A percentile compares a stretch with the other conserved stretches of the same genome.
Conservation (phyloP, 2,329 filamentous ascomycete genomes). For the Clarireedia paspali region DNA sequence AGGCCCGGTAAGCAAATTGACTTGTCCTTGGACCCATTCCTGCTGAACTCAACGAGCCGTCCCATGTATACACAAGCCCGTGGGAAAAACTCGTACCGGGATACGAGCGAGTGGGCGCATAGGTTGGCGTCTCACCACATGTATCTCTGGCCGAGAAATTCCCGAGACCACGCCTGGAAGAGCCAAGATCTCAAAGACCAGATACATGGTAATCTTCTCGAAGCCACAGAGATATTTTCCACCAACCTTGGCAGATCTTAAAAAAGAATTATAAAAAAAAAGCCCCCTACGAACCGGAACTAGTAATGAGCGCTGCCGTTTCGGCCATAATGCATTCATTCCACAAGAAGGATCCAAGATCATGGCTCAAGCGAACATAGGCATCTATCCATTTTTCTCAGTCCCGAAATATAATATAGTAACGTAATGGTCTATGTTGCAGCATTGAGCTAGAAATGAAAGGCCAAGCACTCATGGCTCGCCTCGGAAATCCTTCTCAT, state of each 20-base stretch:
- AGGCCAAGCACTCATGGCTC: background rate
- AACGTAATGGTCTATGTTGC: background rate
- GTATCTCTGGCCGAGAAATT: background rate
- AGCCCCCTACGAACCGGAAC: no score
- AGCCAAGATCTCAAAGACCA: background rate
- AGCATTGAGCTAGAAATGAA: background rate
- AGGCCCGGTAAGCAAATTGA: slow-evolving; percentile 1
- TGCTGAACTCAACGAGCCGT: background rate
- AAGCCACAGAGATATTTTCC: no score
- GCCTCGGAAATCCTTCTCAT: background rate
- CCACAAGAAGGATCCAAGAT: no score
- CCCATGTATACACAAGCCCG: background rate
- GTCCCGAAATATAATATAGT: background rate
- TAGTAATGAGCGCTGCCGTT: no score
- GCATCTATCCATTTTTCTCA: no score
- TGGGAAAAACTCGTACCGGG: background rate
- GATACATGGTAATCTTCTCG: background rate
- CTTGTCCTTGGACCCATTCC: background rate
- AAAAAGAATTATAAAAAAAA: no score
- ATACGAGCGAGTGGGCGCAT: background rate
- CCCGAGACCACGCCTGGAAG: background rate
- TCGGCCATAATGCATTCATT: no score
- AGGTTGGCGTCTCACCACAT: background rate
- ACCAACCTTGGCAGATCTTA: no score
- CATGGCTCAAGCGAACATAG: no score